These are phyloP conservation scores for Botrytis fragariae DNA, from an alignment of 2,329 filamentous ascomycete genomes.

Conservation along the genomic window DNA sequence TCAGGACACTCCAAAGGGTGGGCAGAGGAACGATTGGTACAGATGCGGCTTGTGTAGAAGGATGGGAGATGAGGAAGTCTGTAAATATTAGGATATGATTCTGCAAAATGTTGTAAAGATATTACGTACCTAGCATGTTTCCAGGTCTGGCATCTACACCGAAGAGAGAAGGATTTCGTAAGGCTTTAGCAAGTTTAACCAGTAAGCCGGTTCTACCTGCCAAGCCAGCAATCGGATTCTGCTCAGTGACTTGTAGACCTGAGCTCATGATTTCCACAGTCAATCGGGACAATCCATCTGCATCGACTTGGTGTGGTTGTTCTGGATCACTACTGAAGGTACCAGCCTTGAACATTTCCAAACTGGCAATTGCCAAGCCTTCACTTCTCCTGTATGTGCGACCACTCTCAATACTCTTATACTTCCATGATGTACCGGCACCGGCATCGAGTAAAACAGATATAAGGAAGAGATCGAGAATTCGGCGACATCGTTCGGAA, in stretches of 20 bases:
- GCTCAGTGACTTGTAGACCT: slow-evolving; percentile 78
- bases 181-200: slow-evolving; percentile 69
- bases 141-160: slow-evolving; percentile 81
- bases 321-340: slow-evolving; percentile 78
- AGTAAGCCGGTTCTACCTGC: slow-evolving; percentile 81
- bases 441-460: slow-evolving; percentile 85
- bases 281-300: slow-evolving; percentile 69
- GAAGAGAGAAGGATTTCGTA: slow-evolving; percentile 80
- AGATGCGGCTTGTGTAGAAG: slow-evolving; percentile 82
- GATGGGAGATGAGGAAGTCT: slow-evolving; percentile 93
- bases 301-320: slow-evolving; percentile 89
- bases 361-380: slow-evolving; percentile 71
- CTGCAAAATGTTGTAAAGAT: slow-evolving; percentile 32
- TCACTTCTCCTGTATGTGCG: slow-evolving; percentile 81
- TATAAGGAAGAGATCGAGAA: slow-evolving; percentile 76
- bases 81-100: slow-evolving; percentile 31
- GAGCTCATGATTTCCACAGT: slow-evolving; percentile 72
- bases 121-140: slow-evolving; percentile 80
- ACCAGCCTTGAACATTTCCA: slow-evolving; percentile 93
- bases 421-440: slow-evolving; percentile 86
- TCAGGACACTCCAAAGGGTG: slow-evolving; percentile 86
- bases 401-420: slow-evolving; percentile 86
- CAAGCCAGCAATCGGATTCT: slow-evolving; percentile 79
- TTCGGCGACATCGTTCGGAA: slow-evolving; percentile 69
- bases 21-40: slow-evolving; percentile 83